phyloP scores from a whole-genome alignment of 768 basidiomycete species.

The Glaciozyma antarctica region DNA sequence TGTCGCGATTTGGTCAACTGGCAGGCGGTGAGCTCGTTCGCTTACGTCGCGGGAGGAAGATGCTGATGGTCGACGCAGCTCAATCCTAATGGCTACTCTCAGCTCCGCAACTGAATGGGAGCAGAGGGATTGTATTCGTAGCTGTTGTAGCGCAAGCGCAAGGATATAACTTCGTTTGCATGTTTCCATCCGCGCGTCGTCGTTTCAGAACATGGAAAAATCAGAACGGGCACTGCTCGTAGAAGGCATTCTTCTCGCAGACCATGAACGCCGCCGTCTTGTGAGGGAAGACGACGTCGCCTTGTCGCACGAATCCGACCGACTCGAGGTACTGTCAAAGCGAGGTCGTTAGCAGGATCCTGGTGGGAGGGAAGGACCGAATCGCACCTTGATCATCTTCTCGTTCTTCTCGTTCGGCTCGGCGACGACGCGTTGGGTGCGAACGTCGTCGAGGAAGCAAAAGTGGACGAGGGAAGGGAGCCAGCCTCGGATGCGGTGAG shows the following conservation, averaged over 20 bases:
- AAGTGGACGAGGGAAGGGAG: conserved; percentile 29
- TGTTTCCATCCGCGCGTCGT: too few relatives aligned
- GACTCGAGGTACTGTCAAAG: conserved; percentile 23
- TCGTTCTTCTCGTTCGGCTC: conserved; percentile 32
- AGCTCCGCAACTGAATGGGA: too few relatives aligned
- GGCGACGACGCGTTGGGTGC: conserved; percentile 28
- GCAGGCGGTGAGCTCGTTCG: not conserved
- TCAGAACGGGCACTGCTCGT: conserved; percentile 19
- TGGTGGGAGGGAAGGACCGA: not conserved
- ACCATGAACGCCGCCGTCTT: conserved; percentile 30
- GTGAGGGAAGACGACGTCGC: conserved; percentile 28
- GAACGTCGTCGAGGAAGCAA: conserved; percentile 30
- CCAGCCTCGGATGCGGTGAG: conserved; percentile 31
- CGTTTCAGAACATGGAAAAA: too few relatives aligned
- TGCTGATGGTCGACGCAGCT: not conserved
- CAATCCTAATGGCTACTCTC: conserved; percentile 2
- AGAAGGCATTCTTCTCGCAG: conserved; percentile 26
- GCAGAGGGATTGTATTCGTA: too few relatives aligned
- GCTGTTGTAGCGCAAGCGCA: too few relatives aligned
- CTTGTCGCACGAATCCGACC: conserved; percentile 27
- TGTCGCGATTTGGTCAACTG: conserved; percentile 5
- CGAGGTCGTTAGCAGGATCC: not conserved
- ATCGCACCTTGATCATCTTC: conserved; percentile 23
- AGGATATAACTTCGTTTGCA: too few relatives aligned
- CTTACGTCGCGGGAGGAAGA: not conserved